Percentiles rank a stretch among this genome's conserved stretches.
These are phyloP conservation scores for Gynochthodes officinalis DNA, from an alignment of 257 asterid genomes.

Conservation along the genomic window DNA sequence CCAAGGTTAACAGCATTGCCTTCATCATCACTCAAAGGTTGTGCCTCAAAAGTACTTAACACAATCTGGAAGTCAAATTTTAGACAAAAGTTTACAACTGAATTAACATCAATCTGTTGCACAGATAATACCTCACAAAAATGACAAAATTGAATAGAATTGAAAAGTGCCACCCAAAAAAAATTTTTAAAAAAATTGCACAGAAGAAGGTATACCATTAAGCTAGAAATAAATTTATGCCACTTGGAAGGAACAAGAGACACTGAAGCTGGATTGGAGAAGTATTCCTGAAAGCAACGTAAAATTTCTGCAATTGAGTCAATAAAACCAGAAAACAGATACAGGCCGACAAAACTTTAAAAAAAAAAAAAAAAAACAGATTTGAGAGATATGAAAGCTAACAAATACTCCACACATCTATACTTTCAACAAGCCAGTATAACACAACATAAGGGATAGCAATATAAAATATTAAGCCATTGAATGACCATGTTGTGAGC, in stretches of 20 bases:
- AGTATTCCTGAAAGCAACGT: constrained; percentile 61
- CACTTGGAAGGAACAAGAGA: constrained; percentile 70
- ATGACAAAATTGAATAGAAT: background rate
- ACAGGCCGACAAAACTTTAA: too few species aligned
- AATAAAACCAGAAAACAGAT: background rate
- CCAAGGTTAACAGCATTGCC: constrained; percentile 74
- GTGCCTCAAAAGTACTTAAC: constrained; percentile 87
- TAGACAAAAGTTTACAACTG: constrained; percentile 12
- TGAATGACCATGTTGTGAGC: background rate
- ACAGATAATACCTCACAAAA: background rate
- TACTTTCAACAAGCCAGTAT: background rate
- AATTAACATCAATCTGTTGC: background rate
- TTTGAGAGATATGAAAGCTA: background rate
- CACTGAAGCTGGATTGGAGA: constrained; percentile 82
- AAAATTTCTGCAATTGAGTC: background rate
- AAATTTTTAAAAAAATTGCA: background rate
- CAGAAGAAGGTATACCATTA: constrained; percentile 44
- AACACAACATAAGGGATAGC: background rate
- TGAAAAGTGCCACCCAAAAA: background rate
- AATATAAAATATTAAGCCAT: background rate
- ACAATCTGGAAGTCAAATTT: constrained; percentile 55
- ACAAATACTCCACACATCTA: background rate
- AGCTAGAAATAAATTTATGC: constrained; percentile 80
- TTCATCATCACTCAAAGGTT: constrained; percentile 92
- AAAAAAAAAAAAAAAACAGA: constrained; percentile 3